Base-by-base conservation (phyloP, 139 green algal genomes). In the Helicosporidium sp. region DNA sequence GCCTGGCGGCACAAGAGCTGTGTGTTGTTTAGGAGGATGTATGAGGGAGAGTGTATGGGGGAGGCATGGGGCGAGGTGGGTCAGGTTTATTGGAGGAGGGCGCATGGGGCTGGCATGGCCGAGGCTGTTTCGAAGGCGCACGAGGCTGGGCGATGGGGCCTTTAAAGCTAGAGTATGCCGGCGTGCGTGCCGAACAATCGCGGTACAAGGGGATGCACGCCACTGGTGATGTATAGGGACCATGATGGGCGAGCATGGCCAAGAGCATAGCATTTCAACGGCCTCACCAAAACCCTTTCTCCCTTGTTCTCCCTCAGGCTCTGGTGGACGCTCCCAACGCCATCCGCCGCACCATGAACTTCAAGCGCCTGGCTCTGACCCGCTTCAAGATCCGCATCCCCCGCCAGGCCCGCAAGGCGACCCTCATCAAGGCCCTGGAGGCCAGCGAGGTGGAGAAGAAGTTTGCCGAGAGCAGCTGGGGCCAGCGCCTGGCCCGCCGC, bases 291-390 rank as follows among this genome's bases (percentile, higher is more conserved):
- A 15, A 5, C 34, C 31, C n/a, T 37, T 33, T 2, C 31, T 33
- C 6, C 43, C 15, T 2, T 33, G 17, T 50, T 7, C 6, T 2
- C 22, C 5, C 58, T 10, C 69, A 94, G 86, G 88, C 79, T 12
- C 69, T 99, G 42, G 72, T 96, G 0, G 90, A 96, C 61, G 58
- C 71, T 29, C 85, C 87, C 23, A 76, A 75, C 57, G 56, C 72
- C 55, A 64, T 70, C 23, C 62, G 81, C 46, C 52, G 61, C 19
- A 57, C 83, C 25, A 55, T 78, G 43, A 84, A 77, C 77, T 87
- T 96, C 73, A 94, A 93, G 75, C 76, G 90, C 49, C 58, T 99
- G 46, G 58, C 70, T 5, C 64, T 99, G 26, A 99, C 90, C 26
- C 79, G 93, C 69, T 72, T 85, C 60, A 92, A 82, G 52, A 46